Conservation (phyloP, 352 stramenopile genomes). For the Phytophthora niederhauseri region DNA sequence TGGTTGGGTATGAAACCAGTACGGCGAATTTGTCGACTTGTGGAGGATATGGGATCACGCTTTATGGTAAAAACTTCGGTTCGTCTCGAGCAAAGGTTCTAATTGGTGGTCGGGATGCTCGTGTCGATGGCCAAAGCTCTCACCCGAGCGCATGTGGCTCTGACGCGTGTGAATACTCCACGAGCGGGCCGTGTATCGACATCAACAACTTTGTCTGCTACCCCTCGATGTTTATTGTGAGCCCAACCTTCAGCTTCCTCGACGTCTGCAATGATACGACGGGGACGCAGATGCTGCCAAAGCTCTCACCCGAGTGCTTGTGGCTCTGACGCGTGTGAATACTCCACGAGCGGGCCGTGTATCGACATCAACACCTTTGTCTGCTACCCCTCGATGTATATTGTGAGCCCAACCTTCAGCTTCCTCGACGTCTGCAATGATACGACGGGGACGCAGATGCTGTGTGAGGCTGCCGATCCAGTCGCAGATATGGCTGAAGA, state of each 20-base stretch:
- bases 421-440: conserved; percentile 42
- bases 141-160: conserved; percentile 43
- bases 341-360: conserved; percentile 55
- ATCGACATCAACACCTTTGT: conserved; percentile 48
- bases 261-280: conserved; percentile 38
- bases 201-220: conserved; percentile 50
- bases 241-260: conserved; percentile 38
- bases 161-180: conserved; percentile 46
- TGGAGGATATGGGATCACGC: conserved; percentile 57
- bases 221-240: conserved; percentile 47
- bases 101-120: conserved; percentile 61
- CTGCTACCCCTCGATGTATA: conserved; percentile 58
- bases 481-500: conserved; percentile 32
- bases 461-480: conserved; percentile 35
- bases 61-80: conserved; percentile 75
- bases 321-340: conserved; percentile 38
- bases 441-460: conserved; percentile 27
- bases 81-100: conserved; percentile 42
- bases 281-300: conserved; percentile 40
- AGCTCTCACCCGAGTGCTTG: conserved; percentile 49
- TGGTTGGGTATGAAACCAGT: conserved; percentile 45
- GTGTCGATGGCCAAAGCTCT: conserved; percentile 46
- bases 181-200: conserved; percentile 61
- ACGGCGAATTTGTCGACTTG: conserved; percentile 66
- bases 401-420: conserved; percentile 36